Base-by-base conservation (phyloP, 345 rosid genomes). In the Odontarrhena argentea region DNA sequence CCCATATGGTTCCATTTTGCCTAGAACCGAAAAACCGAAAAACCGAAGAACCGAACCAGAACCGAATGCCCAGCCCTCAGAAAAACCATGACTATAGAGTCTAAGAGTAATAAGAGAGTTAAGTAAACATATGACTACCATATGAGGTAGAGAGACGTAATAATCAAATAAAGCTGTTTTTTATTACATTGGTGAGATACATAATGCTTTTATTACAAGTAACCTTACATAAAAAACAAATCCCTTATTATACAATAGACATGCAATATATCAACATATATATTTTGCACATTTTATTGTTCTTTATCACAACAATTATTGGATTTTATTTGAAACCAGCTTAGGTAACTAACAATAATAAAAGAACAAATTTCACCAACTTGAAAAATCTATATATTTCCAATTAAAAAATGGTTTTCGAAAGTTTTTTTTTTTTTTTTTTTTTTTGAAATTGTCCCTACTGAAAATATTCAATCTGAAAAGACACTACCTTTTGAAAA, bases 191-290 rank as follows among this genome's bases (percentile, higher is more conserved):
- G 28, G 9, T 6, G 22, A 64, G 41, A 50, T 9, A 44, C 37
- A 30, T 34, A 15, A 59, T 57, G 60, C 13, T 50, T 72, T 65
- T 73, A 73, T 73, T 65, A 73, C 76, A 73, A 66, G 38, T 55
- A 73, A 73, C 60, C 67, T 44, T 58, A 65, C 67, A 65, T 6
- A 14, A 50, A 18, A 49, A 59, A 25, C 34, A 73, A 65, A 42
- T 13, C 76, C 71, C 32, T 63, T 64, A 48, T 65, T 40, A 32
- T 32, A 57, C 76, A 72, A 65, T 15, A 13, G 53, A 49, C 30
- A 71, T 56, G 65, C 64, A 14, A 71, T 48, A 70, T 60, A 60
- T 69, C 66, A 69, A 69, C 66, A 61, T 8, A 55, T 55, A 47
- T 65, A 58, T 59, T 4, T 32, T 32, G 67, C 67, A 73, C 10